Evolutionary conservation across 495 filamentous ascomycete genomes (phyloP).

Genomic region (Aspergillus haitiensis): DNA sequence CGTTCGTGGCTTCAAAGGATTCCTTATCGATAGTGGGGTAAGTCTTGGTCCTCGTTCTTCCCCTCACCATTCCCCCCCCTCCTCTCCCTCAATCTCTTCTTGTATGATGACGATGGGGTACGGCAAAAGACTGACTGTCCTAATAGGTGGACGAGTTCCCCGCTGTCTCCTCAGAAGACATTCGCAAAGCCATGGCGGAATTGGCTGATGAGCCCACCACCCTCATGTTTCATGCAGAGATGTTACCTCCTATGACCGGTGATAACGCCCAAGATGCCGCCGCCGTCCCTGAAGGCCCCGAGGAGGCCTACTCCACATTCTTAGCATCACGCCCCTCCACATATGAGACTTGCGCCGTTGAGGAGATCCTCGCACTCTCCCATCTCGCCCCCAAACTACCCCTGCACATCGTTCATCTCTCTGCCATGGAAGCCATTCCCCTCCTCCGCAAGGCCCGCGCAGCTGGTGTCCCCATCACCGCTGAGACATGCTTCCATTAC

Average conservation of each 20-base stretch:
- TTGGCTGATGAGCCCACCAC: conserved; percentile 78
- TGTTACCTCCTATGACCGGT: conserved; percentile 79
- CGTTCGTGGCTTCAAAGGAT: conserved; percentile 95
- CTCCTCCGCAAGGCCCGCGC: conserved; percentile 76
- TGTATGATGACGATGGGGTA: too few species aligned
- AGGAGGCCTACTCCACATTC: conserved; percentile 84
- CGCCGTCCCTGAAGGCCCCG: conserved; percentile 69
- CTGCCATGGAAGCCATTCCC: conserved; percentile 88
- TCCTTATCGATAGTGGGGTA: conserved; percentile 95
- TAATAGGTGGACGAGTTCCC: conserved; percentile 90
- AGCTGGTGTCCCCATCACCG: conserved; percentile 85
- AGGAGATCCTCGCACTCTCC: conserved; percentile 79
- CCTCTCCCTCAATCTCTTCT: conserved; percentile 5
- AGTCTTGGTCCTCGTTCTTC: conserved; percentile 32
- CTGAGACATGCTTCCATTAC: conserved; percentile 98
- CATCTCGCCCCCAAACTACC: conserved; percentile 78
- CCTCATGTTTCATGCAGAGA: conserved; percentile 98
- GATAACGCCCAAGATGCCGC: conserved; percentile 63
- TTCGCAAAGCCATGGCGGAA: conserved; percentile 74
- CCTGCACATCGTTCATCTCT: conserved; percentile 93
- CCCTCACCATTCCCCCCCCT: conserved; percentile 8
- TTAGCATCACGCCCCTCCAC: conserved; percentile 84
- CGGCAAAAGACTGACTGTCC: too few species aligned
- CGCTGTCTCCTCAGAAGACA: conserved; percentile 76
- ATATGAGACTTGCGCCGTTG: conserved; percentile 90